Evolutionary conservation across 371 early-diverging fungal species (phyloP).

Genomic region (Mortierella sp.): DNA sequence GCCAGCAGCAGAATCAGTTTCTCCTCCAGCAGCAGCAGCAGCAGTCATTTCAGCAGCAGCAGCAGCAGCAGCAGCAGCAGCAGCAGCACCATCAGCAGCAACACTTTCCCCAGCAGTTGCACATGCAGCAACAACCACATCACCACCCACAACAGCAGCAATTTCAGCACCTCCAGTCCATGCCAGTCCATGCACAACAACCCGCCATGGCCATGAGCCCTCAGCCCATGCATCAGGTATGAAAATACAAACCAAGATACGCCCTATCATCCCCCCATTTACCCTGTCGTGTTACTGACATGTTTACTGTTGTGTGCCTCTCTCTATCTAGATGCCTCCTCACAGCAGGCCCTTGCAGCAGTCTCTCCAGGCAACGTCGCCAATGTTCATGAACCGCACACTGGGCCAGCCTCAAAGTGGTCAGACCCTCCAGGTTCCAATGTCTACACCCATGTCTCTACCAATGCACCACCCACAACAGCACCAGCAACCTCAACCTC

Average conservation of each 20-base stretch:
- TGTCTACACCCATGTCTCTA: constrained; percentile 37
- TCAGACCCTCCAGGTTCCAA: constrained; percentile 40
- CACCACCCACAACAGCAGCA: constrained; percentile 43
- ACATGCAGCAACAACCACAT: constrained; percentile 23
- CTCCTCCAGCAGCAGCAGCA: constrained; percentile 37
- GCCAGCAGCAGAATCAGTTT: constrained; percentile 25
- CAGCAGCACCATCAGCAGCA: constrained; percentile 31
- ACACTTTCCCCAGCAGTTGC: constrained; percentile 28
- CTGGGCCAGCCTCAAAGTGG: constrained; percentile 33
- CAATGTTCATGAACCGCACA: constrained; percentile 40
- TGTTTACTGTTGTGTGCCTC: no score
- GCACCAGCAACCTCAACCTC: constrained; percentile 9
- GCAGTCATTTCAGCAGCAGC: constrained; percentile 29
- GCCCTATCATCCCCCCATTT: no score
- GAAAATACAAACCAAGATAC: no score
- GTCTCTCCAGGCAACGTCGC: constrained; percentile 32
- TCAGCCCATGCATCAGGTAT: constrained; percentile 46
- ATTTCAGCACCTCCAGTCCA: constrained; percentile 27
- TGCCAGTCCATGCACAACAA: constrained; percentile 27
- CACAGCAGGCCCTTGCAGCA: constrained; percentile 37
- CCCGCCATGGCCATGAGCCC: constrained; percentile 22
- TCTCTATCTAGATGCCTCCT: constrained; percentile 19
- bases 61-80: constrained; percentile 34
- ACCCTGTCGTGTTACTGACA: not conserved
- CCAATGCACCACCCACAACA: constrained; percentile 43